phyloP scores from a whole-genome alignment of 176 grass and related monocot species.

The Puya raimondii region DNA sequence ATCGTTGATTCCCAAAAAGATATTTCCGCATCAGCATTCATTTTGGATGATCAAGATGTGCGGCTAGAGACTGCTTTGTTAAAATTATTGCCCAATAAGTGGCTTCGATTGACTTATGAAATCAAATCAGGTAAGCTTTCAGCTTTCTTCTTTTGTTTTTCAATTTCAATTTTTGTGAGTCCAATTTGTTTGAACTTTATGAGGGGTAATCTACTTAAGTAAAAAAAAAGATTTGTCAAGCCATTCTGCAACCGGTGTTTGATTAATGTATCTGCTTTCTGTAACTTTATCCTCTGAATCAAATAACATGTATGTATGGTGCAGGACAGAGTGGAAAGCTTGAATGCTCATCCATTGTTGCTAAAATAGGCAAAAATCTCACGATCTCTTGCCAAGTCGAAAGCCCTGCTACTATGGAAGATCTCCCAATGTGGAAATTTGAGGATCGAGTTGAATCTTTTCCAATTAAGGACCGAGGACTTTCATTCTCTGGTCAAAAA shows the following conservation, averaged over 20 bases:
- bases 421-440: slow-evolving; percentile 75
- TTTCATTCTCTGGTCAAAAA: slow-evolving; percentile 67
- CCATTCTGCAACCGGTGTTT: neutral
- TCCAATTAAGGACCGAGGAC: slow-evolving; percentile 54
- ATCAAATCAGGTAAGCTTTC: slow-evolving; percentile 72
- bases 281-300: neutral
- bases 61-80: slow-evolving; percentile 35
- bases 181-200: neutral
- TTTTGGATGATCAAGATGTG: slow-evolving; percentile 20
- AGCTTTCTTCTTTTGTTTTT: slow-evolving; percentile 17
- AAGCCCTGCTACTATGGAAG: slow-evolving; percentile 94
- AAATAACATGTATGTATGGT: slow-evolving; percentile 3
- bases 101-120: slow-evolving; percentile 68
- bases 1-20: slow-evolving; percentile 48
- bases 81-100: slow-evolving; percentile 57
- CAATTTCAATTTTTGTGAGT: neutral
- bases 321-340: slow-evolving; percentile 96
- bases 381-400: slow-evolving; percentile 69
- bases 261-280: neutral
- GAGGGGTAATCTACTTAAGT: neutral
- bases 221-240: too few species aligned
- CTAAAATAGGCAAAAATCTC: slow-evolving; percentile 61
- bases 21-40: slow-evolving; percentile 18
- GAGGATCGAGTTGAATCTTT: slow-evolving; percentile 60
- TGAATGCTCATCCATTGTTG: slow-evolving; percentile 74